Conservation (phyloP, 306 rosid genomes). For the Astragalus glycyphyllos region DNA sequence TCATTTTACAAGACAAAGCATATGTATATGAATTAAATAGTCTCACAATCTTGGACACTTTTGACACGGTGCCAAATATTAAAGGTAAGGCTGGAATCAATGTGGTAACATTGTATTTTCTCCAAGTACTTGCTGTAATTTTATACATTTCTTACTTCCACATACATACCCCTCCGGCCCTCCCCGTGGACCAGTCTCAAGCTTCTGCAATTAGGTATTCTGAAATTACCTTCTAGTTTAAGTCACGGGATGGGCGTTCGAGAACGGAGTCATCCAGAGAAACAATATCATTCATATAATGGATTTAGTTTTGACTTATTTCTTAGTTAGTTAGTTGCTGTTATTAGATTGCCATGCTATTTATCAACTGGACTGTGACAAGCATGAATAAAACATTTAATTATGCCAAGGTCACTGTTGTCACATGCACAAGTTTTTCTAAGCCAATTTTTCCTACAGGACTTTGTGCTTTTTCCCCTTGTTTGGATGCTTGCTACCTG, state of each 20-base stretch:
- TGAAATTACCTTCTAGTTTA: not conserved
- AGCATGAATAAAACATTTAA: not conserved
- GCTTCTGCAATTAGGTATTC: constrained; percentile 16
- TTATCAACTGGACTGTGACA: constrained; percentile 1
- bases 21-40: constrained; percentile 81
- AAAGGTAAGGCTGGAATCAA: constrained; percentile 73
- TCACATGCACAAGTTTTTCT: constrained; percentile 21
- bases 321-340: constrained; percentile 12
- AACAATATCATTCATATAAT: not conserved
- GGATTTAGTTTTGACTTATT: constrained; percentile 22
- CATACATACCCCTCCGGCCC: not conserved
- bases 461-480: constrained; percentile 85
- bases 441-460: constrained; percentile 54
- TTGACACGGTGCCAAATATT: constrained; percentile 76
- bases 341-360: constrained; percentile 16
- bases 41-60: constrained; percentile 82
- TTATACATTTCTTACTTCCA: not conserved
- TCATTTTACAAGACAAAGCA: constrained; percentile 85
- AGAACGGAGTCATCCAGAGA: constrained; percentile 5
- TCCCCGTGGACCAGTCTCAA: not conserved
- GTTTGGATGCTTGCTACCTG: constrained; percentile 81
- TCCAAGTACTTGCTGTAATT: not conserved
- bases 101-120: constrained; percentile 16
- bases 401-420: constrained; percentile 20
- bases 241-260: not conserved